phyloP scores from a whole-genome alignment of 2,329 filamentous ascomycete species.

The Didymella keratinophila region DNA sequence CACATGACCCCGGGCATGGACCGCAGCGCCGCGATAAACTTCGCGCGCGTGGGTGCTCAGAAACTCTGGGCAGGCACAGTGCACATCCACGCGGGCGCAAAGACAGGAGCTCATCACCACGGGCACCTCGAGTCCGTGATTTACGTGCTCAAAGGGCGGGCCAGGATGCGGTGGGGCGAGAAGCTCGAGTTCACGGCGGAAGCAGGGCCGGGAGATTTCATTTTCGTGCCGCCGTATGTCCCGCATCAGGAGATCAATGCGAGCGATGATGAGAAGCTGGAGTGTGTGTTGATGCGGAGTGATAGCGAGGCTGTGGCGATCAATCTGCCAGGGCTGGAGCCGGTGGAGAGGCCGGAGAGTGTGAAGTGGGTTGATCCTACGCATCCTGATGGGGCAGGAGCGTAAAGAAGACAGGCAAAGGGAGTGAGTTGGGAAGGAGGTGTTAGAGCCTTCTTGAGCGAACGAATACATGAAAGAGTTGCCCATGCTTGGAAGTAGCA shows the following conservation, averaged over 20 bases:
- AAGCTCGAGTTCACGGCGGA: slow-evolving; percentile 18
- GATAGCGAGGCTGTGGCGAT: slow-evolving; percentile 21
- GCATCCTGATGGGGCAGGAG: slow-evolving; percentile 19
- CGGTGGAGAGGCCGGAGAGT: slow-evolving; percentile 9
- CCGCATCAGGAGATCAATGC: slow-evolving; percentile 25
- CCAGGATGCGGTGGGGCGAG: slow-evolving; percentile 23
- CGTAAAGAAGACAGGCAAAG: not conserved
- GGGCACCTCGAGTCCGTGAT: slow-evolving; percentile 17
- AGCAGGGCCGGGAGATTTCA: slow-evolving; percentile 19
- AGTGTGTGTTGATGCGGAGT: slow-evolving; percentile 22
- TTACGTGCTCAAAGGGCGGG: slow-evolving; percentile 19
- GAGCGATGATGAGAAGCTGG: slow-evolving; percentile 19
- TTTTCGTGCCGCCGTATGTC: slow-evolving; percentile 22
- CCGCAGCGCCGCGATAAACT: slow-evolving; percentile 14
- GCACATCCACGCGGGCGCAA: slow-evolving; percentile 22
- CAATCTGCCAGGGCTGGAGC: slow-evolving; percentile 12
- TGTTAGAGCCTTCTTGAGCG: not conserved
- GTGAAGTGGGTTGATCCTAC: slow-evolving; percentile 22
- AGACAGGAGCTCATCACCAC: slow-evolving; percentile 20
- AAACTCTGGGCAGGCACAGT: slow-evolving; percentile 21
- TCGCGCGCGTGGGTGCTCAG: slow-evolving; percentile 14
- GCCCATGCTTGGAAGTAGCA: not conserved
- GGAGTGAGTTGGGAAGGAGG: not conserved
- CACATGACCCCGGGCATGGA: slow-evolving; percentile 21
- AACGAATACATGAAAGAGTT: not conserved